Percentiles rank a stretch among this genome's conserved stretches.
Evolutionary conservation across 2,329 filamentous ascomycete species (phyloP).

Genomic region (Pseudogymnoascus sp.): DNA sequence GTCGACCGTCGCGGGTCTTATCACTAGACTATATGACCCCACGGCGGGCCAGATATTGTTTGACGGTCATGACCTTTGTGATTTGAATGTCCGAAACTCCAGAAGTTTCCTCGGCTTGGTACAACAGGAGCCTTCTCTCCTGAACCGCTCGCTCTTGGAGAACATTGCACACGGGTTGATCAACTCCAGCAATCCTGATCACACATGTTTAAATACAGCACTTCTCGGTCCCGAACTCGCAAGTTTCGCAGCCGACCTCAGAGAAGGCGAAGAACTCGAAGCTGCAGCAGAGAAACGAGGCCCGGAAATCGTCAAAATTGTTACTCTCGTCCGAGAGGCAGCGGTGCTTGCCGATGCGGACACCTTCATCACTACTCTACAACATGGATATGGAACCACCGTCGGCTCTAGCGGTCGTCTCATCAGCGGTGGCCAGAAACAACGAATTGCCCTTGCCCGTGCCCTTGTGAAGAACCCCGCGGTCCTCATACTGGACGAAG

Average conservation of each 20-base stretch:
- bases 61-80: slow-evolving; percentile 30
- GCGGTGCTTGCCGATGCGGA: slow-evolving; percentile 50
- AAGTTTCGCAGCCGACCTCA: slow-evolving; percentile 43
- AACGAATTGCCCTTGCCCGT: slow-evolving; percentile 70
- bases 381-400: slow-evolving; percentile 25
- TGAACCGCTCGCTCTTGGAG: slow-evolving; percentile 37
- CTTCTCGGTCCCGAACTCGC: slow-evolving; percentile 42
- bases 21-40: slow-evolving; percentile 51
- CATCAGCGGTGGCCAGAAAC: slow-evolving; percentile 73
- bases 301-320: slow-evolving; percentile 40
- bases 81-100: slow-evolving; percentile 36
- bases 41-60: slow-evolving; percentile 32
- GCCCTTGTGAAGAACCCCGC: slow-evolving; percentile 42
- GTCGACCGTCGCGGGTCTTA: slow-evolving; percentile 46
- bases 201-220: slow-evolving; percentile 20
- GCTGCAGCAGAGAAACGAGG: slow-evolving; percentile 37
- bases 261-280: slow-evolving; percentile 41
- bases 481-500: slow-evolving; percentile 53
- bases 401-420: slow-evolving; percentile 24
- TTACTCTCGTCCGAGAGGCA: slow-evolving; percentile 40
- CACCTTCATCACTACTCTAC: slow-evolving; percentile 43
- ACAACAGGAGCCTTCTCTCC: slow-evolving; percentile 22
- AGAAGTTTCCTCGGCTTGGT: slow-evolving; percentile 26
- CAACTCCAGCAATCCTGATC: slow-evolving; percentile 21
- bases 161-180: slow-evolving; percentile 42